A percentile compares a stretch with the other conserved stretches of the same genome.
phyloP scores from a whole-genome alignment of 2,329 filamentous ascomycete species.

The Tolypocladium ovalisporum region DNA sequence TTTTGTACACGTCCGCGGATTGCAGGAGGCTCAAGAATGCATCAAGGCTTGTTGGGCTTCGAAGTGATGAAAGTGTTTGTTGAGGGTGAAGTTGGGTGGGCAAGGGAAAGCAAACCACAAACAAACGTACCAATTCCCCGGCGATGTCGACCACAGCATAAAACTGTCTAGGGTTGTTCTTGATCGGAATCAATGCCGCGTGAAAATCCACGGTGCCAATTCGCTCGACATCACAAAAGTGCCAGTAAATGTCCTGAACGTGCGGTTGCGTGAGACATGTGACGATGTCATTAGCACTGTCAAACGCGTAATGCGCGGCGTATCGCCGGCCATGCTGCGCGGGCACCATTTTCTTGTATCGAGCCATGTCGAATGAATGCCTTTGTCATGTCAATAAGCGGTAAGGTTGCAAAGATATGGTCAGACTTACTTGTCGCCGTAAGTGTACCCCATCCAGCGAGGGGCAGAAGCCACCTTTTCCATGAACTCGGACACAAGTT shows the following conservation, averaged over 20 bases:
- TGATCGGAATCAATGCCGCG: not conserved
- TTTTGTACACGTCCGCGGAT: not conserved
- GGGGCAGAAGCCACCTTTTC: not conserved
- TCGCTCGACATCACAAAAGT: not conserved
- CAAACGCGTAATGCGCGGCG: not conserved
- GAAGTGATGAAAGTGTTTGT: not conserved
- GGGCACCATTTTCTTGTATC: not conserved
- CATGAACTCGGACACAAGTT: not conserved
- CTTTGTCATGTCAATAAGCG: not conserved
- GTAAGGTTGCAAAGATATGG: not conserved
- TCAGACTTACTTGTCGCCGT: not conserved
- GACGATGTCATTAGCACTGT: not conserved
- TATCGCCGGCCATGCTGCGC: not conserved
- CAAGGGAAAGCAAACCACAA: not conserved
- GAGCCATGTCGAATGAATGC: not conserved
- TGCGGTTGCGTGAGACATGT: not conserved
- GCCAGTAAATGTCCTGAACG: not conserved
- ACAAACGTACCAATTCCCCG: not conserved
- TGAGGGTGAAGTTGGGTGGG: too few relatives aligned
- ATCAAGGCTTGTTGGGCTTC: not conserved
- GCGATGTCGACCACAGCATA: not conserved
- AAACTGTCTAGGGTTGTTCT: not conserved
- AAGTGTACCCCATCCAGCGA: not conserved
- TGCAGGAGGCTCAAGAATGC: fast-evolving
- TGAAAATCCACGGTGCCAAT: not conserved